Conservation (phyloP, 164 flowering plant genomes). For the Kalanchoe fedtschenkoi region DNA sequence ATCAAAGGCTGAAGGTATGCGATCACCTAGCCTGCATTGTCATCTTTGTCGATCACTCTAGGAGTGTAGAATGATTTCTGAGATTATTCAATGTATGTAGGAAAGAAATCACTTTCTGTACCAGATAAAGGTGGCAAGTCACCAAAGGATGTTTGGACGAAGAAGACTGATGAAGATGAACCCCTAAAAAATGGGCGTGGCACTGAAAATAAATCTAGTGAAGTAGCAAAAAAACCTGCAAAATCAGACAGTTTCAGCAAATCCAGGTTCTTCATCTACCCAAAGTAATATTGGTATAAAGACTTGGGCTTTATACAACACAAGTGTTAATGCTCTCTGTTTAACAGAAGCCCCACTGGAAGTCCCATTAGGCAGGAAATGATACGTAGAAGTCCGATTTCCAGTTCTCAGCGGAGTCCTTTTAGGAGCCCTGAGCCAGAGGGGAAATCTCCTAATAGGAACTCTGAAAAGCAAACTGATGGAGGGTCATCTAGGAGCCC, state of each 20-base stretch:
- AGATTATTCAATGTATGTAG: constrained; percentile 15
- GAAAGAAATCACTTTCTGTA: constrained; percentile 18
- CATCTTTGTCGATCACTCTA: background rate
- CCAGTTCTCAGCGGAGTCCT: constrained; percentile 19
- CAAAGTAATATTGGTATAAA: background rate
- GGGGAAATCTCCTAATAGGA: constrained; percentile 20
- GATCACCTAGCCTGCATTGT: background rate
- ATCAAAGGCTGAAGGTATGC: constrained; percentile 11
- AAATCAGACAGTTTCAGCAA: constrained; percentile 25
- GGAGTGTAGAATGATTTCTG: constrained; percentile 4
- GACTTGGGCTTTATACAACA: background rate
- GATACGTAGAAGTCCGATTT: constrained; percentile 18
- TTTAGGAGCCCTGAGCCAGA: constrained; percentile 16
- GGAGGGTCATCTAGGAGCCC: constrained; percentile 26
- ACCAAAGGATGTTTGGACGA: constrained; percentile 15
- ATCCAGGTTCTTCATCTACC: constrained; percentile 55
- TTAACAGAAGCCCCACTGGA: constrained; percentile 29
- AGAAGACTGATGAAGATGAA: constrained; percentile 35
- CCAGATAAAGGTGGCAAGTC: constrained; percentile 10
- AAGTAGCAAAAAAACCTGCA: constrained; percentile 12
- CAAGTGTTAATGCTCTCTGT: no score
- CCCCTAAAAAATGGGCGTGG: constrained; percentile 31
- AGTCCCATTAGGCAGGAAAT: constrained; percentile 17
- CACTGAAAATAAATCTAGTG: constrained; percentile 14
- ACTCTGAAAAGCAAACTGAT: constrained; percentile 12